Percentiles rank a stretch among this genome's conserved stretches.
Conservation (phyloP, 2,329 filamentous ascomycete species). For the Sphaerulina populicola region DNA sequence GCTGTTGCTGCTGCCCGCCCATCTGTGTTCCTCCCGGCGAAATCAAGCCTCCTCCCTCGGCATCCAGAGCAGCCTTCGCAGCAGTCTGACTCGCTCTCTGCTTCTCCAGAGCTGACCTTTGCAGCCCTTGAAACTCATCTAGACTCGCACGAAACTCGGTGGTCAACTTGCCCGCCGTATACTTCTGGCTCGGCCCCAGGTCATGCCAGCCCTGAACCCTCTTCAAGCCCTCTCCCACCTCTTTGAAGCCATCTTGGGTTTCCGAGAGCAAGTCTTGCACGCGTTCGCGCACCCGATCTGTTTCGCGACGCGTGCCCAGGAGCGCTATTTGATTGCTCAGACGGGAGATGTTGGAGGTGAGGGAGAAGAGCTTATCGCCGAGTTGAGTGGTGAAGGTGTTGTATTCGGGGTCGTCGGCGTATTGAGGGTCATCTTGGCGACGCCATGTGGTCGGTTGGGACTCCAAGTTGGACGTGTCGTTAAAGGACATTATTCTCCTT, state of each 20-base stretch:
- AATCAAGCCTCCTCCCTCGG: conserved; percentile 30
- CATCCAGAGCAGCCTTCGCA: conserved; percentile 64
- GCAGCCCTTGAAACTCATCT: conserved; percentile 85
- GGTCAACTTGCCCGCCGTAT: conserved; percentile 89
- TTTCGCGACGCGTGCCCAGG: conserved; percentile 84
- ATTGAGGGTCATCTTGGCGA: conserved; percentile 62
- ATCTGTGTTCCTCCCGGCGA: conserved; percentile 32
- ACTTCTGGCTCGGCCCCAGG: conserved; percentile 79
- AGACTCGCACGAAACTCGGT: conserved; percentile 86
- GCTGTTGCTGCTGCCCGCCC: conserved; percentile 46
- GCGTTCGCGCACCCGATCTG: conserved; percentile 78
- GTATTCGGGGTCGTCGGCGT: conserved; percentile 90
- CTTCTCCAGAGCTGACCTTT: conserved; percentile 83
- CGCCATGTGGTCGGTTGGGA: conserved; percentile 63
- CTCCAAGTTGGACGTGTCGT: conserved; percentile 76
- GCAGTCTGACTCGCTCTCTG: conserved; percentile 79
- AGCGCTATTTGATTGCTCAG: conserved; percentile 76
- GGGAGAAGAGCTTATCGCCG: conserved; percentile 78
- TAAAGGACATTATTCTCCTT: conserved; percentile 78
- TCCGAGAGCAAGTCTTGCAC: conserved; percentile 83
- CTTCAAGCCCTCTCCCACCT: conserved; percentile 89
- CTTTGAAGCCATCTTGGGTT: conserved; percentile 76
- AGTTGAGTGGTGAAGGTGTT: conserved; percentile 70
- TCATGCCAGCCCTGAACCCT: conserved; percentile 66
- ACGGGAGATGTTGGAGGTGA: conserved; percentile 80